Evolutionary conservation across 495 filamentous ascomycete genomes (phyloP), one percentile per base, ranked within the genome.

Genomic region (Tuber umbilicatum): DNA sequence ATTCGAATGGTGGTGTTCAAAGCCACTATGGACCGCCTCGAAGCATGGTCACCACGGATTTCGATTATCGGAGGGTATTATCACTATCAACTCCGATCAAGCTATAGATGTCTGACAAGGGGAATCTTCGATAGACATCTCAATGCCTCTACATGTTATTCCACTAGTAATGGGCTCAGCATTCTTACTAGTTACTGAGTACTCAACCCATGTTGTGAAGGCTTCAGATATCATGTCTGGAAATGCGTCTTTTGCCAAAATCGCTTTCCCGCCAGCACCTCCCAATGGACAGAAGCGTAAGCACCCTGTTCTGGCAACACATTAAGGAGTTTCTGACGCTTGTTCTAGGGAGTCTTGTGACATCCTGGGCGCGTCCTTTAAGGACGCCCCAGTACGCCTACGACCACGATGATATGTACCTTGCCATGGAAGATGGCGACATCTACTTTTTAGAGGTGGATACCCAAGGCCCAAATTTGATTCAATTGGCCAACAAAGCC

Each of bases 391-490:
- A 86, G 23, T 91, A 91, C 75, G 86, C 86, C 68, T 85, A 87
- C 74, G 85, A 79, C 37, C 87, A 87, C 38, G 93, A 95, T 75
- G 88, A 90, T 74, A 89, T 97, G 72, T 94, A 91, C 75, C 84
- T 97, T 38, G 92, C 89, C 31, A 89, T 92, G 70, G 92, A 95
- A 81, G 93, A 97, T 80, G 93, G 93, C 21, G 84, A 90, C 74
- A 87, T 94, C 17, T 87, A 88, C 72, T 90, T 88, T 74, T 81
- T 94, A 0, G 89, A 92, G 77, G 87, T 90, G 43, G 87, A 89
- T 45, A 87, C 85, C 74, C 85, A 84, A 50, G 87, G 80, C 68
- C 77, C 70, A 73, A 83, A 82, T 77, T 83, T 87, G 31, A 79
- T 89, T 41, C 84, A 87, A 39, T 79, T 84, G 9, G 84, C 84